These are phyloP conservation scores for Penicillium pancosmium DNA, from an alignment of 495 filamentous ascomycete species.

Conservation along the genomic window DNA sequence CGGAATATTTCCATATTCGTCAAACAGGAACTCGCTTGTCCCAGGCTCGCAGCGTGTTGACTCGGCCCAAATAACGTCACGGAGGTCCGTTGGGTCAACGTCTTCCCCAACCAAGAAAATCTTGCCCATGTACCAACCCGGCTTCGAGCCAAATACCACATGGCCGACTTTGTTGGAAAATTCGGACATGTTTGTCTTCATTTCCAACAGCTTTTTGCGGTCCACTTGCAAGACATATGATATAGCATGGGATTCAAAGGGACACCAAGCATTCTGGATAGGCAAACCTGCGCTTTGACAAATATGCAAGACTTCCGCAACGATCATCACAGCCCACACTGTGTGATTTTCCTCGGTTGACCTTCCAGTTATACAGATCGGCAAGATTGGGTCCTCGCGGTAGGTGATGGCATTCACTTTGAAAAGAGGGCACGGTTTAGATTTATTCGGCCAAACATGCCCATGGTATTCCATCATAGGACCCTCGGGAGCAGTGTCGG, in stretches of 20 bases:
- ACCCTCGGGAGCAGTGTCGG: conserved; percentile 36
- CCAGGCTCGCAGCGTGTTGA: conserved; percentile 34
- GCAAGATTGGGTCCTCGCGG: conserved; percentile 36
- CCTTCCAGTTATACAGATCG: conserved; percentile 32
- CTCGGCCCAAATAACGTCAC: conserved; percentile 36
- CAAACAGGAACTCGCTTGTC: conserved; percentile 31
- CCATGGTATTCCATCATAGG: conserved; percentile 43
- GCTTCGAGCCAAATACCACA: conserved; percentile 29
- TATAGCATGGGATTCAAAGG: conserved; percentile 32
- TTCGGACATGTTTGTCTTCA: conserved; percentile 26
- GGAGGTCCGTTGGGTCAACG: conserved; percentile 28
- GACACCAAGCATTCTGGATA: conserved; percentile 25
- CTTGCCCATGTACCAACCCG: conserved; percentile 29
- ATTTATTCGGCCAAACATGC: conserved; percentile 33
- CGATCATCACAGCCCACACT: conserved; percentile 26
- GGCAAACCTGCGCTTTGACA: conserved; percentile 31
- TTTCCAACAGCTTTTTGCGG: conserved; percentile 12
- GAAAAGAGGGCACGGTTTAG: conserved; percentile 31
- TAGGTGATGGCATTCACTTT: conserved; percentile 43
- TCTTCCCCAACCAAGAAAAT: conserved; percentile 33
- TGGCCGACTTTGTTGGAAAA: conserved; percentile 26
- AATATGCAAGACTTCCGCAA: conserved; percentile 35
- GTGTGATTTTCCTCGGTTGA: conserved; percentile 38
- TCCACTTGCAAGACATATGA: conserved; percentile 35
- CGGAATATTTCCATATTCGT: conserved; percentile 27